Evolutionary conservation across 1,139 yeast species (phyloP).

Genomic region (Diutina pseudorugosa): DNA sequence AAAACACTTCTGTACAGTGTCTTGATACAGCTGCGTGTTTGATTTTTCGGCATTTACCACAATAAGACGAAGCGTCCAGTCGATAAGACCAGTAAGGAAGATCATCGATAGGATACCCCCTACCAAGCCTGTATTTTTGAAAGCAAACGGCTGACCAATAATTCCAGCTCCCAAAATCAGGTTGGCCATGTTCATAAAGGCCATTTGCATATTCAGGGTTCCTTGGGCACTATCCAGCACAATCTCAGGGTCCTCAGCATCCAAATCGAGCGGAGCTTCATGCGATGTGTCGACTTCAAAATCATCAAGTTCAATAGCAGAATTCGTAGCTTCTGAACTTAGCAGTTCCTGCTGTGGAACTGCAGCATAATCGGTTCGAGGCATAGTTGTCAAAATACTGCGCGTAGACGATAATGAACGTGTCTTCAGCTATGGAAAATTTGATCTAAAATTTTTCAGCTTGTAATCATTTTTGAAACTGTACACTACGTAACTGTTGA

Average conservation of each 20-base stretch:
- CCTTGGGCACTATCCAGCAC: background rate
- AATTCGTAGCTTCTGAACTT: background rate
- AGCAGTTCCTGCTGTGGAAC: background rate
- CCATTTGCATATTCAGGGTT: conserved; percentile 15
- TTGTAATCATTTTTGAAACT: too few species aligned
- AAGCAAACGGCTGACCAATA: conserved; percentile 88
- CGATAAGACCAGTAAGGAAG: conserved; percentile 56
- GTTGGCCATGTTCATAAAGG: conserved; percentile 96
- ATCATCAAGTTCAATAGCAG: background rate
- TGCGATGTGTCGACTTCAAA: background rate
- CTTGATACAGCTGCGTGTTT: conserved; percentile 73
- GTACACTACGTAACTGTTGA: too few species aligned
- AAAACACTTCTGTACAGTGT: conserved; percentile 69
- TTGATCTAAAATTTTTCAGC: too few species aligned
- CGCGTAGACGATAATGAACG: background rate
- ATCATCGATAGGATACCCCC: conserved; percentile 61
- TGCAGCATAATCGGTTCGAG: background rate
- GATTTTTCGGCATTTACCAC: conserved; percentile 75
- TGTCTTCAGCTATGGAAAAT: background rate
- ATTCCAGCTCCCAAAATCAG: conserved; percentile 91
- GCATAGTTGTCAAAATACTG: background rate
- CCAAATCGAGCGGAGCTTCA: background rate
- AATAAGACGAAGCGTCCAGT: conserved; percentile 74
- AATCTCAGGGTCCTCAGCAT: background rate
- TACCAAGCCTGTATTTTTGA: conserved; percentile 63